Evolutionary conservation across 352 stramenopile species (phyloP), one percentile per base, ranked within the genome.

Genomic region (Phytophthora ramorum): DNA sequence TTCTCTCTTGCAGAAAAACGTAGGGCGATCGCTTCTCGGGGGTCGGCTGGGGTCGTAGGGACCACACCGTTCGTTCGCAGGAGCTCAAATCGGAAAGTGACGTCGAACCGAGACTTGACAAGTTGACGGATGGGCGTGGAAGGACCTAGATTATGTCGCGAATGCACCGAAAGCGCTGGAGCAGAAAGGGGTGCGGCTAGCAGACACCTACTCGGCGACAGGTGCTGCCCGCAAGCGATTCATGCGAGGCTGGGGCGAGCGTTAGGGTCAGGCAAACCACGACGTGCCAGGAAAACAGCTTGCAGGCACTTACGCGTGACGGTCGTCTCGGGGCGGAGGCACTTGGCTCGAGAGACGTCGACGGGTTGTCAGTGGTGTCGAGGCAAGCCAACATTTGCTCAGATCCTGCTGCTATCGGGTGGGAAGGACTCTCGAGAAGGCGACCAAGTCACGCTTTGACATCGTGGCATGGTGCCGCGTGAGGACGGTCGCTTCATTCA

Each of bases 221-320:
- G 62, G 63, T 71, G 61, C 61, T 63, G 58, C 45, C 58, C 65
- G 50, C 40, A 69, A 68, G 47, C 20, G 22, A 35, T 40, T n/a
- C 24, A 19, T 12, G 48, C 16, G 12, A 28, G 44, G 48, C 48
- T 54, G 48, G 24, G 24, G 32, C 20, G 12, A 35, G 41, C 43
- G 40, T 41, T 49, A 62, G 64, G 58, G 46, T 20, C 51, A 58
- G 58, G 40, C 51, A 55, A 44, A 67, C 50, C 30, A 63, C 55
- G 47, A 59, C 52, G 46, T 71, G 66, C 61, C 20, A 13, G 5
- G 44, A 68, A 75, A 75, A 71, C 67, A 75, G 67, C 54, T 71
- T 71, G 67, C 13, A 66, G 49, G 52, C 51, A 69, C 65, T 61
- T 35, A 68, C 47, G 37, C 49, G 50, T 62, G 41, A 58, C 59